phyloP scores from a whole-genome alignment of 192 early-diverging fungal genomes.

The Coemansia aciculifera region DNA sequence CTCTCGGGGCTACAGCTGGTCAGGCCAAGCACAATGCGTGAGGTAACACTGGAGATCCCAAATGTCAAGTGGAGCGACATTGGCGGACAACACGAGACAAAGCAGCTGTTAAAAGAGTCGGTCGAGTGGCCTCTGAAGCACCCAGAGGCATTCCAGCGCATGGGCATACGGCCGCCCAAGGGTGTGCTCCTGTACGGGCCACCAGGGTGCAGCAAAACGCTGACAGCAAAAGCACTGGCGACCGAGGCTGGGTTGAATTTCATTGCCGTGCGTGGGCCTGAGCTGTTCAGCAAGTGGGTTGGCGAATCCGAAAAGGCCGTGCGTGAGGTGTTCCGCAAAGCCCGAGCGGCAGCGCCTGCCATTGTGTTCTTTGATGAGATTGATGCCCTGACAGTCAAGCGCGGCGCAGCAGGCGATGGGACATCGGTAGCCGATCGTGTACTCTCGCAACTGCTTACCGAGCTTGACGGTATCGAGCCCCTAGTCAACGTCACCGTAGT shows the following conservation, averaged over 20 bases:
- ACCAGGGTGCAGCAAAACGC: constrained; percentile 96
- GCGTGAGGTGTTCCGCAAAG: constrained; percentile 90
- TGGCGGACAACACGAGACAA: constrained; percentile 91
- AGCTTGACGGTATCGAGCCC: constrained; percentile 96
- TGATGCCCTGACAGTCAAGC: constrained; percentile 88
- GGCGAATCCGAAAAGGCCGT: constrained; percentile 98
- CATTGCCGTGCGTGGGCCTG: constrained; percentile 96
- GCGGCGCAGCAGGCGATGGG: constrained; percentile 63
- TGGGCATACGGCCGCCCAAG: constrained; percentile 94
- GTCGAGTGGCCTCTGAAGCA: constrained; percentile 98
- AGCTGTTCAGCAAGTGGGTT: constrained; percentile 99
- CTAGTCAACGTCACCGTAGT: constrained; percentile 95
- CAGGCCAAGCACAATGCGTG: constrained; percentile 49
- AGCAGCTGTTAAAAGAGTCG: constrained; percentile 88
- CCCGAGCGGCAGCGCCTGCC: constrained; percentile 88
- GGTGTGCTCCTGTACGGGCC: constrained; percentile 98
- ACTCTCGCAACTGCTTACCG: constrained; percentile 88
- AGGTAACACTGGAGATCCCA: constrained; percentile 85
- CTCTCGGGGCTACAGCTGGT: constrained; percentile 17
- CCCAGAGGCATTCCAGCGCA: constrained; percentile 83
- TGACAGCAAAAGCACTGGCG: constrained; percentile 96
- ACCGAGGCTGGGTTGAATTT: constrained; percentile 97
- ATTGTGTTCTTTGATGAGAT: constrained; percentile 99
- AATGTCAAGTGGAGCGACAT: constrained; percentile 91
- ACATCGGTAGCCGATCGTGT: constrained; percentile 93